Base-by-base conservation (phyloP, 163 green algal genomes). In the Chlamydomonas reinhardtii region DNA sequence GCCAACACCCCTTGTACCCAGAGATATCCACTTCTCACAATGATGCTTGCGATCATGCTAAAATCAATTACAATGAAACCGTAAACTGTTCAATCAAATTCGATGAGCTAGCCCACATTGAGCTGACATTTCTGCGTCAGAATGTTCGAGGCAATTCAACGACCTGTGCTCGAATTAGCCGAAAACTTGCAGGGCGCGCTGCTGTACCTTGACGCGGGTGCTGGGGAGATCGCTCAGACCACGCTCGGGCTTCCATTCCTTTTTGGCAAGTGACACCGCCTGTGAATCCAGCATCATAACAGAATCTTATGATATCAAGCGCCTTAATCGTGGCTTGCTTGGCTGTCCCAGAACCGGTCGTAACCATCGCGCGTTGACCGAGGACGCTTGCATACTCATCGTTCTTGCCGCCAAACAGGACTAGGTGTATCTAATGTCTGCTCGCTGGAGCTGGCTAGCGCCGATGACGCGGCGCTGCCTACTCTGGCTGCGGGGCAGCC, bases 131-230 rank as follows among this genome's bases (percentile, higher is more conserved):
- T 48, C 5, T 48, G 5, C 19, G 35, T 29, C 61, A 89, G 24
- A 56, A 52, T 94, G 35, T 74, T 91, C 22, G 91, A 94, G 22
- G 54, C 76, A 12, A 77, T 62, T 14, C 83, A 86, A 39, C 43
- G 69, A 52, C 87, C 89, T 11, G 88, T 87, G 1, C 68, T 94
- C 16, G 89, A 93, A 1, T 16, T 90, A 29, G 91, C 87, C 2
- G 43, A 74, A 2, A 78, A 86, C 24, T 83, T 94, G 25, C 34
- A 82, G 25, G 87, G 77, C 22, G 86, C 89, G 0, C 61, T 94
- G 29, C 72, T 94, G 14, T 93, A 93, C 65, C 39, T 93, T 48
- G 91, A 94, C 62, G 89, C 87, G 32, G 91, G 91, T 14, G 89
- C 91, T 43, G 87, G 87, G 22, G 89, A 94, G 76, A 78, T 92